Base-by-base conservation (phyloP, 345 rosid species). In the Eucalyptus fibrosa region DNA sequence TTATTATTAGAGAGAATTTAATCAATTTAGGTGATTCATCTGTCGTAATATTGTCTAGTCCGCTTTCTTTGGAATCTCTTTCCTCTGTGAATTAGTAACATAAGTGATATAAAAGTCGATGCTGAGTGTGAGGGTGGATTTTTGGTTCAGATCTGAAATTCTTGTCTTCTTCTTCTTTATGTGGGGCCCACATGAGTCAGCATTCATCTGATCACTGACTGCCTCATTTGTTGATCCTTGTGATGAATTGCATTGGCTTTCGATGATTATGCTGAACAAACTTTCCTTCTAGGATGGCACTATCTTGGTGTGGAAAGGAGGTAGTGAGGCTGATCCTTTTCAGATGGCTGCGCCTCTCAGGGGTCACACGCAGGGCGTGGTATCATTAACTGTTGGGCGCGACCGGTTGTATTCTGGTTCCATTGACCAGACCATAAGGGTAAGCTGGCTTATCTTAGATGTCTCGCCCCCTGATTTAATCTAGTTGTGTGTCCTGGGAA, bases 221-320 rank as follows among this genome's bases (percentile, higher is more conserved):
- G 40, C 37, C 77, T n/a, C 77, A 65, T 65, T 37, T 86, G 62
- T 53, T n/a, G 77, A 15, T 65, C 0, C 77, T 65, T 65, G 37
- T n/a, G 37, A 30, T 65, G 77, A 65, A n/a, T 65, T 65, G 3
- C 34, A 8, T 15, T n/a, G 77, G 19, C 77, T n/a, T n/a, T 65
- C 3, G 40, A 65, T 65, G 77, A n/a, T 30, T 65, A 15, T n/a
- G 18, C 77, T 65, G 77, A 65, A n/a, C 40, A 16, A 65, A 65
- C 21, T 44, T 87, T n/a, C n/a, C 12, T 87, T 89, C 59, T 92
- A 94, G 96, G 91, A 92, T 88, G 97, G 96, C 60, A 88, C 83
- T 34, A 93, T 95, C 90, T 86, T 90, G 88, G 95, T 89, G 9
- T 95, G 97, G 97, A 93, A 91, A 88, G 92, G 90, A n/a, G 89